A percentile compares a stretch with the other conserved stretches of the same genome.
These are phyloP conservation scores for Takashimella koratensis DNA, from an alignment of 1,284 basidiomycete genomes.

Conservation along the genomic window DNA sequence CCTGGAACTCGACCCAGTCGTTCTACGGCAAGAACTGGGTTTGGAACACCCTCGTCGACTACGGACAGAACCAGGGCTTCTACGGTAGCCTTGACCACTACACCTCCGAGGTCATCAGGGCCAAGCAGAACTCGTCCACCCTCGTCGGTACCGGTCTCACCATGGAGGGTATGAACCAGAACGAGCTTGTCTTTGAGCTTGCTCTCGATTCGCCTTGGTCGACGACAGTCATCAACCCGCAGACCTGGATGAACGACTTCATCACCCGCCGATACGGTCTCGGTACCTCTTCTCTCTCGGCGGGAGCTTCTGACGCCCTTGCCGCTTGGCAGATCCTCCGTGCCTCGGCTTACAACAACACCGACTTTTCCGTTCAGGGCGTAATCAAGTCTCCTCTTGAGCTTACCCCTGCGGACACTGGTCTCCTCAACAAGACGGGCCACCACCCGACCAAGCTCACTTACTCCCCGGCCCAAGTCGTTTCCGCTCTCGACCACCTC, in stretches of 20 bases:
- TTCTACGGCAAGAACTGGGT: slow-evolving; percentile 54
- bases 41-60: slow-evolving; percentile 53
- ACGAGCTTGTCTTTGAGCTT: slow-evolving; percentile 53
- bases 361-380: slow-evolving; percentile 44
- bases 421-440: slow-evolving; percentile 46
- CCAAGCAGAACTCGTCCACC: slow-evolving; percentile 1
- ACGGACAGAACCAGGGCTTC: slow-evolving; percentile 52
- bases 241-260: slow-evolving; percentile 45
- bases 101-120: slow-evolving; percentile 4
- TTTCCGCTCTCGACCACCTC: slow-evolving; percentile 48
- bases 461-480: slow-evolving; percentile 50
- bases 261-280: slow-evolving; percentile 48
- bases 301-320: slow-evolving; percentile 26
- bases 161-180: slow-evolving; percentile 53
- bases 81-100: slow-evolving; percentile 41
- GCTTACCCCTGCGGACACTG: slow-evolving; percentile 42
- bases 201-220: slow-evolving; percentile 53
- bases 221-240: slow-evolving; percentile 38
- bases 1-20: slow-evolving; percentile 50
- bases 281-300: slow-evolving; percentile 12
- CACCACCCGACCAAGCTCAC: slow-evolving; percentile 47
- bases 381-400: slow-evolving; percentile 52
- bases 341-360: slow-evolving; percentile 51
- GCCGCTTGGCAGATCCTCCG: slow-evolving; percentile 50
- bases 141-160: slow-evolving; percentile 49